Evolutionary conservation across 164 flowering plant genomes (phyloP).

Genomic region (Berberis thunbergii): DNA sequence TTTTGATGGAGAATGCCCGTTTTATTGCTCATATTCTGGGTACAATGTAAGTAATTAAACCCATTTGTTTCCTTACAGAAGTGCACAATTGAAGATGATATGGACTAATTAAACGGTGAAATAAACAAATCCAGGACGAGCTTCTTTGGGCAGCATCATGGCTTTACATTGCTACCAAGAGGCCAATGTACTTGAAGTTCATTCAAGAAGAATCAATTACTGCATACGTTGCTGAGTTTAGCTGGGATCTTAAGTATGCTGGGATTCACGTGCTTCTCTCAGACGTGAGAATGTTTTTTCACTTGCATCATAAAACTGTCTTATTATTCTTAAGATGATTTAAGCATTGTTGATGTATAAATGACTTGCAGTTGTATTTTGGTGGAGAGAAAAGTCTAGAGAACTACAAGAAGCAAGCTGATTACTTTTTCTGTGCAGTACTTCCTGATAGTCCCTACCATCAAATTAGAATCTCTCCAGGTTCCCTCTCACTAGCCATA

Average conservation of each 20-base stretch:
- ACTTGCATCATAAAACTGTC: neutral
- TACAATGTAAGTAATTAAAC: slow-evolving; percentile 45
- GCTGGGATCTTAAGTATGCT: slow-evolving; percentile 96
- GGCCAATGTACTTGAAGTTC: slow-evolving; percentile 33
- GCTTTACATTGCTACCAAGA: slow-evolving; percentile 61
- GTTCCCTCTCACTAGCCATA: slow-evolving; percentile 15
- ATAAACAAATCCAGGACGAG: slow-evolving; percentile 60
- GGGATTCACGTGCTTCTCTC: slow-evolving; percentile 74
- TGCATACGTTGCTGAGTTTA: slow-evolving; percentile 60
- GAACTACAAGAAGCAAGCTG: slow-evolving; percentile 52
- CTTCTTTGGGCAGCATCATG: slow-evolving; percentile 94
- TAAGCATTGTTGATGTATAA: too few relatives aligned
- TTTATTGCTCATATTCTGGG: slow-evolving; percentile 86
- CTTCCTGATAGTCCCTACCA: slow-evolving; percentile 66
- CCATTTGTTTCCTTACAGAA: neutral
- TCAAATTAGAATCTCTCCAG: slow-evolving; percentile 57
- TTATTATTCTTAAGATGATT: too few relatives aligned
- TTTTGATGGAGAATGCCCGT: slow-evolving; percentile 89
- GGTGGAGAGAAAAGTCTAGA: slow-evolving; percentile 37
- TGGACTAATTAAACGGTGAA: neutral
- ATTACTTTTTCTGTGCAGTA: slow-evolving; percentile 56
- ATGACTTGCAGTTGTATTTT: slow-evolving; percentile 38
- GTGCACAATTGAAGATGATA: neutral
- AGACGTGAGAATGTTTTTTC: slow-evolving; percentile 20
- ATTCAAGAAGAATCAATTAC: slow-evolving; percentile 53